phyloP scores from a whole-genome alignment of 176 grass and related monocot genomes.

The Guadua angustifolia region DNA sequence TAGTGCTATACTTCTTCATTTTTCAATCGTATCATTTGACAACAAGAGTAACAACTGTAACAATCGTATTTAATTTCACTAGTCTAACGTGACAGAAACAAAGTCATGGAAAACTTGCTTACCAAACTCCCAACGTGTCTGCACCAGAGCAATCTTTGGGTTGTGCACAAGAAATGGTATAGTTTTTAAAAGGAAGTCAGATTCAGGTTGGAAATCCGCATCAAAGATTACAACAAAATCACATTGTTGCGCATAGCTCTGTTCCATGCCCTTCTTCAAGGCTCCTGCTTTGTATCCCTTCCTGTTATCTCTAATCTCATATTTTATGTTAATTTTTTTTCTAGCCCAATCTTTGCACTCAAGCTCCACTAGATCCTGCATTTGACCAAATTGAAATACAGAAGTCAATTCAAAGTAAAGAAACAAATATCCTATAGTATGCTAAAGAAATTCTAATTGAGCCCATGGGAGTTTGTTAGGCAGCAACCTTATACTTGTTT shows the following conservation, averaged over 20 bases:
- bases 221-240: constrained; percentile 82
- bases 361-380: constrained; percentile 70
- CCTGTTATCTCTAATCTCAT: constrained; percentile 57
- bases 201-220: constrained; percentile 72
- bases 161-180: constrained; percentile 80
- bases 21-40: constrained; percentile 11
- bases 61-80: neutral
- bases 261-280: constrained; percentile 71
- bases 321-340: constrained; percentile 67
- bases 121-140: constrained; percentile 85
- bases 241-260: constrained; percentile 61
- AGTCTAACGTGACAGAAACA: neutral
- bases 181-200: constrained; percentile 73
- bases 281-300: constrained; percentile 86
- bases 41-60: neutral
- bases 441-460: neutral
- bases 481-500: neutral
- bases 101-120: constrained; percentile 4
- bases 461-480: neutral
- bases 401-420: neutral
- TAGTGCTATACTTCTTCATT: neutral
- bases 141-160: constrained; percentile 64
- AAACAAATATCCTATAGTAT: neutral
- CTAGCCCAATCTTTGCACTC: constrained; percentile 64
- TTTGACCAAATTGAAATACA: constrained; percentile 30